Conservation (phyloP, 2,329 filamentous ascomycete species). For the Lachnellula occidentalis region DNA sequence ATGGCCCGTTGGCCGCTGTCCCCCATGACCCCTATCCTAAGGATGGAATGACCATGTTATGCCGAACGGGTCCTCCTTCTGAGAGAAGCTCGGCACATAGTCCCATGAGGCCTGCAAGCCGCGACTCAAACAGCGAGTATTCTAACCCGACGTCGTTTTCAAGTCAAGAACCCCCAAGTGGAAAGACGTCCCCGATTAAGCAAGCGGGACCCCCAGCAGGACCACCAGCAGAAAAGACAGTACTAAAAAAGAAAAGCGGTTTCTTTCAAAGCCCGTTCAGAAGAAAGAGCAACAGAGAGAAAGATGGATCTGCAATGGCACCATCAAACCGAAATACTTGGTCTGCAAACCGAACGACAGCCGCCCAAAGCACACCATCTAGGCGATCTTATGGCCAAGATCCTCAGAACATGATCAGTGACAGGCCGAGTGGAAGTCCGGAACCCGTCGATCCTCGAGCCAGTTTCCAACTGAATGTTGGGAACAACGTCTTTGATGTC, state of each 20-base stretch:
- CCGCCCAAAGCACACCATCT: constrained; percentile 21
- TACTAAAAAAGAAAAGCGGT: constrained; percentile 66
- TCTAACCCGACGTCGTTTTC: constrained; percentile 86
- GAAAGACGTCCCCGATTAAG: constrained; percentile 70
- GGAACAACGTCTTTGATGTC: constrained; percentile 93
- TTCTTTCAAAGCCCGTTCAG: constrained; percentile 95
- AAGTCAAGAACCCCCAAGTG: constrained; percentile 73
- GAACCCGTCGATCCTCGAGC: constrained; percentile 88
- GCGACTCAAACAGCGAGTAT: constrained; percentile 85
- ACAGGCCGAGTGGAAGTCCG: constrained; percentile 58
- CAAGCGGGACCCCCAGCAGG: constrained; percentile 41
- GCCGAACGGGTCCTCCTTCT: constrained; percentile 68
- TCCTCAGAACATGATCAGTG: constrained; percentile 28
- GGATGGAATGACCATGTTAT: constrained; percentile 98
- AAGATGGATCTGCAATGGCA: constrained; percentile 43
- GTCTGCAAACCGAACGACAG: constrained; percentile 34
- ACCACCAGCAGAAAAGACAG: constrained; percentile 54
- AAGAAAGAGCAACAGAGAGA: constrained; percentile 79
- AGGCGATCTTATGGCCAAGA: constrained; percentile 38
- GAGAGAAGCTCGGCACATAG: constrained; percentile 62
- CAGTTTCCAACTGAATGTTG: constrained; percentile 87
- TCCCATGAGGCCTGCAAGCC: constrained; percentile 70
- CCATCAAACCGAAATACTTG: constrained; percentile 53
- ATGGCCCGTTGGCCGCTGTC: constrained; percentile 59
- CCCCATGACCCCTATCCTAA: constrained; percentile 91